phyloP scores from a whole-genome alignment of 2,329 filamentous ascomycete species.

The Hypoxylon sp. region DNA sequence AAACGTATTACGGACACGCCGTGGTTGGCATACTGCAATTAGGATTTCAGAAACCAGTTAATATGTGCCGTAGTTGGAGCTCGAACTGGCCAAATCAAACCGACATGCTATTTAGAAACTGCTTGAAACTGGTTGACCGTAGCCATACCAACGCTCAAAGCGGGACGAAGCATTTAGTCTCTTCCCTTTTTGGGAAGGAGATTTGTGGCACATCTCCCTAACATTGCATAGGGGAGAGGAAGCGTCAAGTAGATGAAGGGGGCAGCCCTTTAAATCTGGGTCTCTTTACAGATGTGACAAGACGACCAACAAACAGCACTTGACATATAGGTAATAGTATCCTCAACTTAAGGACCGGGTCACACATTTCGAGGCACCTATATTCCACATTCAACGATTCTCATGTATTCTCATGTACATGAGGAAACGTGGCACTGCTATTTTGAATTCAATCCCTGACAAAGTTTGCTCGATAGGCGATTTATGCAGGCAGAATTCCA shows the following conservation, averaged over 20 bases:
- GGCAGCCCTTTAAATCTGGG: conserved; percentile 41
- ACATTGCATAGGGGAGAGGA: conserved; percentile 38
- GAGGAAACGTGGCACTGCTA: conserved; percentile 31
- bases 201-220: conserved; percentile 37
- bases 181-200: conserved; percentile 44
- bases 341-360: not conserved
- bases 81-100: conserved; percentile 23
- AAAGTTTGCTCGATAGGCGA: conserved; percentile 34
- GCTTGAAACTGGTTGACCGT: conserved; percentile 23
- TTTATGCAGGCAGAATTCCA: conserved; percentile 33
- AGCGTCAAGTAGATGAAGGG: conserved; percentile 48
- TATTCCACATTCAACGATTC: conserved; percentile 2
- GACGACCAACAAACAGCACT: conserved; percentile 35
- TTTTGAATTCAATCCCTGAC: conserved; percentile 20
- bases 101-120: conserved; percentile 19
- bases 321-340: conserved; percentile 17
- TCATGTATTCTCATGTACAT: conserved; percentile 2
- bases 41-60: conserved; percentile 13
- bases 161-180: conserved; percentile 38
- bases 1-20: conserved; percentile 33
- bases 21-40: conserved; percentile 18
- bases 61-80: conserved; percentile 15
- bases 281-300: conserved; percentile 32
- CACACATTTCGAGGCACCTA: conserved; percentile 17
- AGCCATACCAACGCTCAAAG: conserved; percentile 28